A percentile compares a stretch with the other conserved stretches of the same genome.
Evolutionary conservation across 2,329 filamentous ascomycete genomes (phyloP).

Genomic region (Xylariaceae sp.): DNA sequence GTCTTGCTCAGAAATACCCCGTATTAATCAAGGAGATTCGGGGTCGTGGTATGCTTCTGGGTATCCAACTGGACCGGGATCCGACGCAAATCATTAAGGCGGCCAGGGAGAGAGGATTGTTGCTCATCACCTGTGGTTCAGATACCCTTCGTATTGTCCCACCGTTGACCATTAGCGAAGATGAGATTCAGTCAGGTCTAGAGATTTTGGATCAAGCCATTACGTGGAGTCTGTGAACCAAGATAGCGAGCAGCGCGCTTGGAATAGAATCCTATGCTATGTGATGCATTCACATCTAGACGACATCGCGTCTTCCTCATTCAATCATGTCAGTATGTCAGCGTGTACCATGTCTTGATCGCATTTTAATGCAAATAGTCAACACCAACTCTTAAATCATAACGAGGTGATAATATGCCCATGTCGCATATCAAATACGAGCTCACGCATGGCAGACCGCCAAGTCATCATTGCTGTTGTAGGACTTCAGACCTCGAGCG

Average conservation of each 20-base stretch:
- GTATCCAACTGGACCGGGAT: slow-evolving; percentile 73
- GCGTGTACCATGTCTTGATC: not conserved
- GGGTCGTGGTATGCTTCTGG: slow-evolving; percentile 79
- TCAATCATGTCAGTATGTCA: too few relatives aligned
- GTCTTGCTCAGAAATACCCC: slow-evolving; percentile 51
- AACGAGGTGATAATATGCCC: not conserved
- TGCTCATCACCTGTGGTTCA: slow-evolving; percentile 88
- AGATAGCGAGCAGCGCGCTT: not conserved
- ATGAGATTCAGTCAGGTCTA: slow-evolving; percentile 74
- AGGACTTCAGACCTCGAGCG: too few relatives aligned
- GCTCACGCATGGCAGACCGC: too few relatives aligned
- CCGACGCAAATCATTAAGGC: slow-evolving; percentile 72
- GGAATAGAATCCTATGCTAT: slow-evolving; percentile 1
- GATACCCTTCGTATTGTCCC: slow-evolving; percentile 93
- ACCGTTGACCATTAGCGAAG: slow-evolving; percentile 71
- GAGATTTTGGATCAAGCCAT: slow-evolving; percentile 67
- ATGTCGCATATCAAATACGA: not conserved
- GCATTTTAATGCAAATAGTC: not conserved
- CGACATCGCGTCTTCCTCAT: too few relatives aligned
- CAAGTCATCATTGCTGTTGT: too few relatives aligned
- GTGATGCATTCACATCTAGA: not conserved
- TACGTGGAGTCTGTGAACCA: slow-evolving; percentile 11
- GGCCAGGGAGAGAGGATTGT: slow-evolving; percentile 76
- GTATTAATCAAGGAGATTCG: slow-evolving; percentile 71
- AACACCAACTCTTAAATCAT: not conserved